Percentiles rank a stretch among this genome's conserved stretches.
Evolutionary conservation across 495 filamentous ascomycete genomes (phyloP).

Genomic region (Zalerion maritima): DNA sequence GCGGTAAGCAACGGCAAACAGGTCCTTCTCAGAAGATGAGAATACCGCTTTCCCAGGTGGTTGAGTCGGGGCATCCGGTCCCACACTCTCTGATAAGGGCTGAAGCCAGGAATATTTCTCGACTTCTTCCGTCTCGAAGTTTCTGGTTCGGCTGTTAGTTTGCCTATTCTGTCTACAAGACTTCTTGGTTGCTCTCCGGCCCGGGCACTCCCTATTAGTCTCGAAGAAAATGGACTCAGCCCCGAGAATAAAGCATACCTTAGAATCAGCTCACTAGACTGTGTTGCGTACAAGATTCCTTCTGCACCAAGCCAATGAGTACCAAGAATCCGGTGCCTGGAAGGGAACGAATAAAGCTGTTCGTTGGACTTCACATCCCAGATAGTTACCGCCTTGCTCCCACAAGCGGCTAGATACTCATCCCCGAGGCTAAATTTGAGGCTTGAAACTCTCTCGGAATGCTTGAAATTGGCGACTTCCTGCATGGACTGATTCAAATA

Average conservation of each 20-base stretch:
- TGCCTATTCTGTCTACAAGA: too few species aligned
- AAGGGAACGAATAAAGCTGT: slow-evolving; percentile 5
- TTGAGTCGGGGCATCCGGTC: neutral
- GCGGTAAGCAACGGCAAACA: slow-evolving; percentile 16
- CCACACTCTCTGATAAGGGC: slow-evolving; percentile 5
- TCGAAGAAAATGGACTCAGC: too few species aligned
- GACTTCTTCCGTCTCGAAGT: slow-evolving; percentile 3
- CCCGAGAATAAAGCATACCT: too few species aligned
- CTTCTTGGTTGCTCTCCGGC: too few species aligned
- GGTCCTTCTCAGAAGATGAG: slow-evolving; percentile 1
- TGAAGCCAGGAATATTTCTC: slow-evolving; percentile 2
- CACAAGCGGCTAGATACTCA: slow-evolving; percentile 9
- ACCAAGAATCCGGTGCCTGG: slow-evolving; percentile 3
- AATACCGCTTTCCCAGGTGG: neutral
- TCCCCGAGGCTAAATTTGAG: slow-evolving; percentile 10
- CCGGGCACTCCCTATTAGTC: too few species aligned
- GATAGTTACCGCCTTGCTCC: slow-evolving; percentile 7
- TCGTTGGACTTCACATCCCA: slow-evolving; percentile 10
- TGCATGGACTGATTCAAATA: slow-evolving; percentile 14
- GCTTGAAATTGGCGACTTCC: slow-evolving; percentile 3
- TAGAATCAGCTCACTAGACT: slow-evolving; percentile 7
- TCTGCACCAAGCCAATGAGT: slow-evolving; percentile 5
- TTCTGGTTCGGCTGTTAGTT: slow-evolving; percentile 3
- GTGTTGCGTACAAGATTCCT: slow-evolving; percentile 8
- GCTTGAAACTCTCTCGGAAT: slow-evolving; percentile 12